Conservation (phyloP, 306 rosid species). For the Trifolium pratense region DNA sequence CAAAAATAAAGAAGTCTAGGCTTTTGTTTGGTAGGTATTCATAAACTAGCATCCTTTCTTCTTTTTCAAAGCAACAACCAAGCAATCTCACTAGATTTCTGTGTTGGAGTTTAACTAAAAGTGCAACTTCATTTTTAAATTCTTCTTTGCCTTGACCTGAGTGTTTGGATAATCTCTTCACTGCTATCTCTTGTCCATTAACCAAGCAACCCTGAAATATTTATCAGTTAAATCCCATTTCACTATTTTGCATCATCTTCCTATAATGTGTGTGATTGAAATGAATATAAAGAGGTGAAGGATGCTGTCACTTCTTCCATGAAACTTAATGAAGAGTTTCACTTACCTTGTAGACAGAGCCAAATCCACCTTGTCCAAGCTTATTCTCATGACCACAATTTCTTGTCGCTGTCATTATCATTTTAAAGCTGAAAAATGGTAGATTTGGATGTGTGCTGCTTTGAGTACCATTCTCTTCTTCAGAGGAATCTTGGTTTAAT, state of each 20-base stretch:
- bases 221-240: not conserved
- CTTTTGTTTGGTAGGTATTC: conserved; percentile 57
- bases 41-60: conserved; percentile 51
- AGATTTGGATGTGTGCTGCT: conserved; percentile 35
- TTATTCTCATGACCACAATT: conserved; percentile 44
- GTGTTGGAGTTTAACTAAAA: conserved; percentile 44
- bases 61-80: conserved; percentile 42
- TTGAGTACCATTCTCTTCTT: conserved; percentile 16
- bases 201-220: conserved; percentile 50
- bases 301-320: not conserved
- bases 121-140: conserved; percentile 42
- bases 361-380: conserved; percentile 72
- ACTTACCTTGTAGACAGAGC: conserved; percentile 60
- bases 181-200: conserved; percentile 58
- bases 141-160: conserved; percentile 47
- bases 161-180: conserved; percentile 20
- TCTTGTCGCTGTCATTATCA: conserved; percentile 43
- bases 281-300: not conserved
- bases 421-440: conserved; percentile 42
- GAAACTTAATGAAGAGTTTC: not conserved
- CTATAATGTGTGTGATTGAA: not conserved
- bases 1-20: conserved; percentile 54
- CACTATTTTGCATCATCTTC: conserved; percentile 1
- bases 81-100: conserved; percentile 46
- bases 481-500: conserved; percentile 26